Conservation (phyloP, 139 green algal genomes). For the Marvania coccoides region DNA sequence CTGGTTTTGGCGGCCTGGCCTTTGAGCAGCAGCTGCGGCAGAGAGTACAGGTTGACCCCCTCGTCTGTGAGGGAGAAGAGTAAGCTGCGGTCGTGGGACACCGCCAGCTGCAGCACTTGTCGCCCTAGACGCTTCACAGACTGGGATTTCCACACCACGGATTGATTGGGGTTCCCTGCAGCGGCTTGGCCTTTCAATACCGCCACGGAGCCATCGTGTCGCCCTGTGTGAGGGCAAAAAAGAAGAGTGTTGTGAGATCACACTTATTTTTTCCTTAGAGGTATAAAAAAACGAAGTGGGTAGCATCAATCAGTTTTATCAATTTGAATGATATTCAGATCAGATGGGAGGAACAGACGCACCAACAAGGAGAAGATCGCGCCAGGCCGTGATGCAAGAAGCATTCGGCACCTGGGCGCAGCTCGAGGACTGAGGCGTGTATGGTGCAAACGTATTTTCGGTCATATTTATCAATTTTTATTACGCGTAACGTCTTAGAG, state of each 20-base stretch:
- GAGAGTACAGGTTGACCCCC: conserved; percentile 20
- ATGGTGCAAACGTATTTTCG: neutral
- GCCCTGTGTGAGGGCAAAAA: neutral
- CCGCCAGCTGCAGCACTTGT: neutral
- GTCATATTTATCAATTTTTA: neutral
- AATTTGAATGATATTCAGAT: no score
- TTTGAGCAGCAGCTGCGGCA: conserved; percentile 24
- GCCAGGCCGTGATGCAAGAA: neutral
- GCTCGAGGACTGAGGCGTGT: neutral
- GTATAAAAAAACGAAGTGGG: no score
- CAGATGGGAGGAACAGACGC: neutral
- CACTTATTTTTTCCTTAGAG: no score
- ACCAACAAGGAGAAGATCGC: neutral
- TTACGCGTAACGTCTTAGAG: neutral
- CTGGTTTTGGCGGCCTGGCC: conserved; percentile 19
- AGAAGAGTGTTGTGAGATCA: neutral
- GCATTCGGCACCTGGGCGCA: neutral
- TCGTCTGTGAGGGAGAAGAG: neutral
- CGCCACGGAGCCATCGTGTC: neutral
- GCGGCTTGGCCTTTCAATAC: neutral
- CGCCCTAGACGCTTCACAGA: neutral
- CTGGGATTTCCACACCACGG: neutral
- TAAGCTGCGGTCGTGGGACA: neutral
- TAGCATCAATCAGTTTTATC: no score
- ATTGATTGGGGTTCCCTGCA: neutral